Base-by-base conservation (phyloP, 2,329 filamentous ascomycete genomes). In the Venturia pyrina region DNA sequence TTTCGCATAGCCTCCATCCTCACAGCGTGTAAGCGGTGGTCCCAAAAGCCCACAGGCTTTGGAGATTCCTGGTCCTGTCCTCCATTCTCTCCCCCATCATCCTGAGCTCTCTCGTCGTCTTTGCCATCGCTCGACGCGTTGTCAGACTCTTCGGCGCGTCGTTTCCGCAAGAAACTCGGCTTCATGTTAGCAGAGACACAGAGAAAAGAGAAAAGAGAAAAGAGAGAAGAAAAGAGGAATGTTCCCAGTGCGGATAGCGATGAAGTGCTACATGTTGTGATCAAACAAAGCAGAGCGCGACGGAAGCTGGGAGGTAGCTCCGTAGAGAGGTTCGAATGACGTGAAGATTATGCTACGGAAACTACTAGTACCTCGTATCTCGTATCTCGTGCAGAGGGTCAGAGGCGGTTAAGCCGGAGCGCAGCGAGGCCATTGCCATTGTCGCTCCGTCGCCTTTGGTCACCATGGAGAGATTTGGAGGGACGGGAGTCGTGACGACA, bases 31-130 rank as follows among this genome's bases (percentile, higher is more conserved):
- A 80, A 69, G 7, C 73, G 71, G 1, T 73, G 74, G 67, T 81
- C 73, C 75, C 78, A 82, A 66, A 82, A 81, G 4, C 79, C 79
- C 0, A 82, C 80, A 0, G 78, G 73, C 57, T 71, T 59, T 19
- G 72, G 72, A 32, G 72, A 32, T 53, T 64, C 24, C 17, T 43
- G 48, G 19, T 64, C 48, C 34, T 56, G 28, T 24, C 46, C 28
- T 37, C 62, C 43, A 28, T 64, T 41, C 17, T 64, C 62, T 8
- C 34, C 62, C 13, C 62, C 62, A 17, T 53, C 44, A 43, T 62
- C 8, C 41, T 24, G 21, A 34, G 40, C 60, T 11, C 17, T 62
- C n/a, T 64, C 62, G 1, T 64, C 44, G 19, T 44, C 53, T 21
- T 53, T 64, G 3, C 24, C 46, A n/a, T 56, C 62, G 60, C 53